Conservation (phyloP, 1,284 basidiomycete species). For the Meira miltonrushii region DNA sequence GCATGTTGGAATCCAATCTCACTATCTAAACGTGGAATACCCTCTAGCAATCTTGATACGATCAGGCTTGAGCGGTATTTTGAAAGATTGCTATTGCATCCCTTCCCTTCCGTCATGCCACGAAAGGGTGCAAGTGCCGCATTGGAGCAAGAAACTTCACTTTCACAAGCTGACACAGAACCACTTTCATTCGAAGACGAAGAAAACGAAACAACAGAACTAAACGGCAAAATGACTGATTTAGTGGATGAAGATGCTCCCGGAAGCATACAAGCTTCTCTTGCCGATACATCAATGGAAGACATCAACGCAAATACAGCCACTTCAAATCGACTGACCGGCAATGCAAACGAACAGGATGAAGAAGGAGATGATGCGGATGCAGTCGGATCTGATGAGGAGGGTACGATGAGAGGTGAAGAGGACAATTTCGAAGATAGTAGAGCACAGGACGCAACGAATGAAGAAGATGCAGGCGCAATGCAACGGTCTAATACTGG, state of each 20-base stretch:
- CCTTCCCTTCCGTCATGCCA: no score
- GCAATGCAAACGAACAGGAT: background rate
- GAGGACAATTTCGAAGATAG: background rate
- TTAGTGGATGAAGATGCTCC: background rate
- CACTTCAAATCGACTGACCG: background rate
- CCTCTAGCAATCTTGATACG: no score
- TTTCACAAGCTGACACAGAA: constrained; percentile 8
- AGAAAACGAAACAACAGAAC: constrained; percentile 1
- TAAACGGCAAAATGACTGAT: background rate
- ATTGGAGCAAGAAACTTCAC: background rate
- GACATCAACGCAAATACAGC: background rate
- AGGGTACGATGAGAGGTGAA: no score
- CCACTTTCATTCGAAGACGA: constrained; percentile 10
- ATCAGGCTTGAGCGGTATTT: no score
- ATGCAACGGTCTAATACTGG: background rate
- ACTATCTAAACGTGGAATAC: no score
- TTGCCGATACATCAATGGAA: background rate
- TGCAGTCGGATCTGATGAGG: constrained; percentile 3
- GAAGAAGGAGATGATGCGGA: constrained; percentile 6
- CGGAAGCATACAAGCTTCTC: background rate
- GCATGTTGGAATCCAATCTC: no score
- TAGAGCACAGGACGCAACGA: background rate
- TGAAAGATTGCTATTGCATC: no score
- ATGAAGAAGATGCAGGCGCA: background rate
- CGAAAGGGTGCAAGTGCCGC: no score